A percentile compares a stretch with the other conserved stretches of the same genome.
Conservation (phyloP, 1,139 yeast species). For the Torulaspora globosa region DNA sequence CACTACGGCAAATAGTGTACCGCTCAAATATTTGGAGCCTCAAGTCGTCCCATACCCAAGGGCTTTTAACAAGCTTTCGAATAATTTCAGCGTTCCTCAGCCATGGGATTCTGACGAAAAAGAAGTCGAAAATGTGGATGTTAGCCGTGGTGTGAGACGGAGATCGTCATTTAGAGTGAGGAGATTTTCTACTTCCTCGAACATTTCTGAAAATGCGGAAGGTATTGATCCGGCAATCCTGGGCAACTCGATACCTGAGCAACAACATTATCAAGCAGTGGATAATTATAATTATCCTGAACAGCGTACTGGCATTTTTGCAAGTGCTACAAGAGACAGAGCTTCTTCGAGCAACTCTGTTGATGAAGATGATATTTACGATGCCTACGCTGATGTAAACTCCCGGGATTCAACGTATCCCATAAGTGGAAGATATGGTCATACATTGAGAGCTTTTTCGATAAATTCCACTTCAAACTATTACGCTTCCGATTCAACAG, state of each 20-base stretch:
- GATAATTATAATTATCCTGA: slow-evolving; percentile 20
- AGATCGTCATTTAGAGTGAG: slow-evolving; percentile 28
- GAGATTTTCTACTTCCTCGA: slow-evolving; percentile 33
- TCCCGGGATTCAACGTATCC: slow-evolving; percentile 11
- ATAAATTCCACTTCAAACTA: slow-evolving; percentile 11
- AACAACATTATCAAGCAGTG: slow-evolving; percentile 11
- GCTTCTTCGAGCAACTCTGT: slow-evolving; percentile 8
- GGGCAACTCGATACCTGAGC: slow-evolving; percentile 16
- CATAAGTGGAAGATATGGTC: slow-evolving; percentile 14
- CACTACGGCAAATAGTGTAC: slow-evolving; percentile 30
- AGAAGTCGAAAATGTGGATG: neutral
- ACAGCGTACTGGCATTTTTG: slow-evolving; percentile 14
- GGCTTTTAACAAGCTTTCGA: slow-evolving; percentile 25
- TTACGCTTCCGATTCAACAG: slow-evolving; percentile 21
- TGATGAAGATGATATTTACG: slow-evolving; percentile 24
- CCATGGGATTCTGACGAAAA: slow-evolving; percentile 5
- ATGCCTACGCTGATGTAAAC: slow-evolving; percentile 22
- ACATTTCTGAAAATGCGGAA: slow-evolving; percentile 16
- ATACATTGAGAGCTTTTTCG: slow-evolving; percentile 10
- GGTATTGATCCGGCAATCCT: slow-evolving; percentile 18
- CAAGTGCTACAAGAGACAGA: slow-evolving; percentile 6
- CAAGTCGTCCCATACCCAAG: slow-evolving; percentile 34
- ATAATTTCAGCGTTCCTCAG: slow-evolving; percentile 14
- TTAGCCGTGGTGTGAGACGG: slow-evolving; percentile 12
- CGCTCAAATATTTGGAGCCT: slow-evolving; percentile 33